Evolutionary conservation across 2,329 filamentous ascomycete genomes (phyloP), one percentile per base, ranked within the genome.

Genomic region (Trichoderma sp.): DNA sequence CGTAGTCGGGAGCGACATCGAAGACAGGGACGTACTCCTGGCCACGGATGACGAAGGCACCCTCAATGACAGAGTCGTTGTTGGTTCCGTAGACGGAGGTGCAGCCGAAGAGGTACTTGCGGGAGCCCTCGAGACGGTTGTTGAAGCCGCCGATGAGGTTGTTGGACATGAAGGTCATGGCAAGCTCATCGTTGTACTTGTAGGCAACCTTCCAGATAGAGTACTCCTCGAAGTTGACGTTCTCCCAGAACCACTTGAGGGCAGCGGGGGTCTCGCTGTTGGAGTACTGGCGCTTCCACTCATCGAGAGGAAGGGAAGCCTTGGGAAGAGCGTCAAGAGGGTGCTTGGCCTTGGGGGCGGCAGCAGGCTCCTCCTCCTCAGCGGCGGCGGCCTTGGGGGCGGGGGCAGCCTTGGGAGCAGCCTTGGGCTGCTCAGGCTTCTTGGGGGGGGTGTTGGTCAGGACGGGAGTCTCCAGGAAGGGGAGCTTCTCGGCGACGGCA

Each of bases 171-270:
- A 99, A 99, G 81, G 92, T 93, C 84, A 96, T 87, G 81, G 94
- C 98, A 77, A 99, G 90, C 91, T 99, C 96, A 74, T 97, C 91
- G 85, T 98, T 97, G 90, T 99, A 99, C 91, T 97, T 98, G 91
- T 97, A 99, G 85, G 95, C 92, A 78, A 95, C 86, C 83, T 90
- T 91, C 94, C 94, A 99, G 83, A 99, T 86, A 71, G 94, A 97
- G 90, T 96, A 99, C 86, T 99, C 96, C 76, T 94, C 92, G 78
- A 96, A 91, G 81, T 96, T 95, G 85, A 90, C 90, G 84, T 97
- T 94, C 87, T 98, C 91, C 95, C 95, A 99, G 91, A 99, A 98
- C 92, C 93, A 98, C 83, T 95, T 95, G 80, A 98, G 87, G 79
- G 95, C 94, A 75, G 88, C 91, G 75, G 91, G 87, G 78, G 93